Base-by-base conservation (phyloP, 139 green algal species). In the Picochlorum sp. region DNA sequence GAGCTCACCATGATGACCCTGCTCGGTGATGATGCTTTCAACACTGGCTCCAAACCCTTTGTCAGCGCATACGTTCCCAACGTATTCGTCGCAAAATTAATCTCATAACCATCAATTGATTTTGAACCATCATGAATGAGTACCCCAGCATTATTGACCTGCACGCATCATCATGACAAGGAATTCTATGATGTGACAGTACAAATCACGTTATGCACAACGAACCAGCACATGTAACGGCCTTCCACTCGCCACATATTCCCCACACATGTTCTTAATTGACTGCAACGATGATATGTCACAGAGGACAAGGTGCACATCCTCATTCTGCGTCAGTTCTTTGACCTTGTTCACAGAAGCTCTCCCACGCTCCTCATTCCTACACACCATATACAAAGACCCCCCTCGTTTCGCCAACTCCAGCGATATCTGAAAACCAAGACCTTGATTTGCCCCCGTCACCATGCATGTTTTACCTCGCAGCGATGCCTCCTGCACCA, bases 61-160 rank as follows among this genome's bases (percentile, higher is more conserved):
- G 83, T 90, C 10, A 91, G 68, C 5, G 78, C 71, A 21, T 74
- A 79, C 9, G 65, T 41, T 20, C 73, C 84, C 55, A 91, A 76
- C 3, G 69, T 80, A 75, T 89, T 85, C 55, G 75, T 83, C 1
- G 84, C 84, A 73, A 87, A 88, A 56, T 72, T 81, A 41, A 63
- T 65, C 59, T 91, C 83, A 49, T 70, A 65, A 7, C 80, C 77
- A 26, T 90, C 84, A 0, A 67, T 47, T 3, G 78, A 81, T 34
- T 11, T 21, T 7, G 56, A 16, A 11, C 62, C 65, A 62, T 86
- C 70, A 47, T 84, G 47, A 45, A 81, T 66, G 76, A 86, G 47
- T 11, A 81, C 66, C 11, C 80, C 83, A n/a, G 83, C 85, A 58
- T 91, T 91, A 75, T 91, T 88, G 51, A 91, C 34, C 34, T 41